phyloP scores from a whole-genome alignment of 2,329 filamentous ascomycete genomes.

The Epichloe aotearoae region DNA sequence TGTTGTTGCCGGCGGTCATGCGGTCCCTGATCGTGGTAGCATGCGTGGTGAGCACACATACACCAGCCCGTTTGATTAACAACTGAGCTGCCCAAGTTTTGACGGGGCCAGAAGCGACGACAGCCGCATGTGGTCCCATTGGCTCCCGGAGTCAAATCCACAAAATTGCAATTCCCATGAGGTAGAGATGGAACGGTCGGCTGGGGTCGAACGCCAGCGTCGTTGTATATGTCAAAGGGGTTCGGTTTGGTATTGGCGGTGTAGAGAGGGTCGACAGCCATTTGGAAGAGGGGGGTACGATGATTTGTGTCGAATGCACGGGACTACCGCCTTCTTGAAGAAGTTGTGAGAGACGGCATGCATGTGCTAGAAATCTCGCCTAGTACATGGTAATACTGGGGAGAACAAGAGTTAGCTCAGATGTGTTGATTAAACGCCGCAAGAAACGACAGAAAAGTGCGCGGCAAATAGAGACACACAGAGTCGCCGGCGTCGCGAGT shows the following conservation, averaged over 20 bases:
- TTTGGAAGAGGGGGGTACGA: conserved; percentile 16
- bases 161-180: conserved; percentile 43
- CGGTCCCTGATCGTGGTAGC: conserved; percentile 40
- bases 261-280: conserved; percentile 40
- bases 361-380: not conserved
- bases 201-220: conserved; percentile 22
- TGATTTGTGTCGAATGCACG: not conserved
- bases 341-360: not conserved
- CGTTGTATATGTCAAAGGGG: conserved; percentile 43
- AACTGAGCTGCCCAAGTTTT: conserved; percentile 19
- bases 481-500: not conserved
- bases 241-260: conserved; percentile 27
- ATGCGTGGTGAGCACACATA: conserved; percentile 51
- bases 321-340: not conserved
- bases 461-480: not conserved
- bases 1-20: conserved; percentile 10
- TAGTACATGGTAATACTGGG: not conserved
- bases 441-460: not conserved
- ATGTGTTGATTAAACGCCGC: not conserved
- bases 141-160: conserved; percentile 38
- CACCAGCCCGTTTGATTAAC: conserved; percentile 37
- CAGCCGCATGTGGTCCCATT: conserved; percentile 43
- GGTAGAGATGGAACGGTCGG: conserved; percentile 26
- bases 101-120: conserved; percentile 45
- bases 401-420: not conserved